Conservation (phyloP, 2,329 filamentous ascomycete species). For the Monosporascus sp. region DNA sequence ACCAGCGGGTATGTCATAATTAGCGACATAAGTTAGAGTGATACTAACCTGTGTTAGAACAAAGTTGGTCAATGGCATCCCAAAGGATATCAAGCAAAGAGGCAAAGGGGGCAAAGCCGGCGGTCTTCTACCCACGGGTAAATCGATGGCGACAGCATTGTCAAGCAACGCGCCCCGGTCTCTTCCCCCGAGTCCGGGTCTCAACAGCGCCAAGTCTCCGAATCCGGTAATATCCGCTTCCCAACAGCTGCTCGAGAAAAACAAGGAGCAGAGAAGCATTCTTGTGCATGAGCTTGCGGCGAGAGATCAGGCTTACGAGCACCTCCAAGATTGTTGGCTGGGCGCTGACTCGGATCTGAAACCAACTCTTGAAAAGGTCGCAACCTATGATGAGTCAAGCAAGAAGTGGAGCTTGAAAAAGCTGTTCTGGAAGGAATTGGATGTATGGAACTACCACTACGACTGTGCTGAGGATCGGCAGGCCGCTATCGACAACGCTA, state of each 20-base stretch:
- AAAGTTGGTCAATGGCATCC: constrained; percentile 30
- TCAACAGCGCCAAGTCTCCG: constrained; percentile 51
- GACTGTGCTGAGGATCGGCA: constrained; percentile 50
- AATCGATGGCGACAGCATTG: constrained; percentile 39
- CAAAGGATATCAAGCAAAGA: constrained; percentile 19
- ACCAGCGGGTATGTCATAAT: constrained; percentile 37
- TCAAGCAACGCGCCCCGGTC: constrained; percentile 37
- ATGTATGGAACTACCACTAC: constrained; percentile 60
- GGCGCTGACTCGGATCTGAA: constrained; percentile 51
- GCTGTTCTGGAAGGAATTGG: constrained; percentile 58
- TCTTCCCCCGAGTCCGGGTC: constrained; percentile 50
- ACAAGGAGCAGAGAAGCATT: constrained; percentile 47
- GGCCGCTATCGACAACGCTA: constrained; percentile 56
- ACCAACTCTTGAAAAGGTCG: constrained; percentile 53
- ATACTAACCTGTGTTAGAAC: constrained; percentile 31
- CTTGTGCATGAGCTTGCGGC: constrained; percentile 59
- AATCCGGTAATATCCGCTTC: constrained; percentile 46
- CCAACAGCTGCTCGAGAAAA: constrained; percentile 46
- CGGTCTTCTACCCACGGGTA: constrained; percentile 23
- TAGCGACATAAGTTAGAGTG: constrained; percentile 14
- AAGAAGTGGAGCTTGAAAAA: constrained; percentile 54
- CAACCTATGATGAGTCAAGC: constrained; percentile 41
- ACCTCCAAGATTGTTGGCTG: constrained; percentile 46
- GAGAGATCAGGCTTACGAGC: constrained; percentile 44
- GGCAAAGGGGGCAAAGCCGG: constrained; percentile 18